Base-by-base conservation (phyloP, 1,139 yeast species). In the Saccharomyces hybrid region DNA sequence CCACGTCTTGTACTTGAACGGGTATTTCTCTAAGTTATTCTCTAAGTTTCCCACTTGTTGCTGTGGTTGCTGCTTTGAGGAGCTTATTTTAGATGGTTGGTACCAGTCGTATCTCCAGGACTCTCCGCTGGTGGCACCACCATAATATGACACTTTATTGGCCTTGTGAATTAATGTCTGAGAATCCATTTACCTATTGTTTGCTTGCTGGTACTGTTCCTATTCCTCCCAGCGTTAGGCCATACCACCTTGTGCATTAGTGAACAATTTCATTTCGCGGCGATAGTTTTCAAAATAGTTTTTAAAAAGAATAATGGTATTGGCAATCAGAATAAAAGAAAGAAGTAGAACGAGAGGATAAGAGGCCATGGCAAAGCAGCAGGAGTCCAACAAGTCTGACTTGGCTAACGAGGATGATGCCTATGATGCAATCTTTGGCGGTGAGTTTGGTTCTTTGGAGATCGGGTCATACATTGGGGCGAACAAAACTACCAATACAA, bases 361-460 rank as follows among this genome's bases (percentile, higher is more conserved):
- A 31, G 23, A 28, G 20, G 34, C 20, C 7, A 44, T 25, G 47
- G 47, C 20, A 46, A 47, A 46, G 48, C 42, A 41, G 32, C 42
- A 51, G 41, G 29, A 5, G 7, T 16, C 46, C 16, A 28, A 42
- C 41, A 47, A 49, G n/a, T 34, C 51, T 7, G 50, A 44, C 47
- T 54, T 69, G 27, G 61, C 71, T 1, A 64, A 69, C 46, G 76
- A 73, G 57, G 71, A 71, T 51, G 71, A 64, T 13, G 76, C 75
- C 1, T 71, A 71, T 51, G 62, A 64, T 46, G 73, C 75, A 16
- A 61, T 70, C 25, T 65, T 73, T 54, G 64, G 64, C 13, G 73
- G 73, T 2, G 68, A 66, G 31, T 63, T 71, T 57, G 75, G 74
- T 2, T 62, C 73, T 0, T 56, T 73, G 51, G 74, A 72, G 51